Base-by-base conservation (phyloP, 352 stramenopile genomes). In the Paralagenidium karlingii region DNA sequence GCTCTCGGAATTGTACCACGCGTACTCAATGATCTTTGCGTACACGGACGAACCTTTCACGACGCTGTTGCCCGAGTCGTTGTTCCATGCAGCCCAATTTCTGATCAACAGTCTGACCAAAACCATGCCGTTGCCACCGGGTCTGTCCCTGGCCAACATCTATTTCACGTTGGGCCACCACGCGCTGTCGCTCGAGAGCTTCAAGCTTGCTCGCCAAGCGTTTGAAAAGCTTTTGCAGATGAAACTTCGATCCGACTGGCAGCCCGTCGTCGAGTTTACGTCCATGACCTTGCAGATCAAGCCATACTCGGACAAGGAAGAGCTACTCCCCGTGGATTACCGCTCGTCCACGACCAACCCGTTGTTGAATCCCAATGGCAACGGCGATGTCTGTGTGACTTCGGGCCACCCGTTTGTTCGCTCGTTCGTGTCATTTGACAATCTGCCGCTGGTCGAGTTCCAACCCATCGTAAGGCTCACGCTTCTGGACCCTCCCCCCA, bases 31-130 rank as follows among this genome's bases (percentile, higher is more conserved):
- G 68, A 70, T 98, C 22, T 94, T 92, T 47, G 62, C 67, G 2
- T 97, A 91, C 68, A 97, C 89, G 1, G 83, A 94, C 24, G 89
- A 97, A 45, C 93, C 92, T 8, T 98, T 97, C 58, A 96, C 84
- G 24, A 93, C 62, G 12, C 54, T 96, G 24, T 61, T 91, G 34
- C 82, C 93, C 0, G 85, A 97, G 43, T 62, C 88, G 24, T 60
- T 98, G 12, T 96, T 98, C 38, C 81, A 97, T 45, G 80, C 84
- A 13, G 84, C 87, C 22, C 64, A 75, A 4, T 97, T 96, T 29
- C 56, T 98, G 19, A 60, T 98, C 24, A 98, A 98, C 58, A 78
- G 71, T 24, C 49, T 97, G 8, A 63, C 62, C 16, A 78, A 30
- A 1, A 30, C 46, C 0, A 43, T 40, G 0, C 27, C 37, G 31